phyloP scores from a whole-genome alignment of 1,284 basidiomycete species.

The Naganishia sp. region DNA sequence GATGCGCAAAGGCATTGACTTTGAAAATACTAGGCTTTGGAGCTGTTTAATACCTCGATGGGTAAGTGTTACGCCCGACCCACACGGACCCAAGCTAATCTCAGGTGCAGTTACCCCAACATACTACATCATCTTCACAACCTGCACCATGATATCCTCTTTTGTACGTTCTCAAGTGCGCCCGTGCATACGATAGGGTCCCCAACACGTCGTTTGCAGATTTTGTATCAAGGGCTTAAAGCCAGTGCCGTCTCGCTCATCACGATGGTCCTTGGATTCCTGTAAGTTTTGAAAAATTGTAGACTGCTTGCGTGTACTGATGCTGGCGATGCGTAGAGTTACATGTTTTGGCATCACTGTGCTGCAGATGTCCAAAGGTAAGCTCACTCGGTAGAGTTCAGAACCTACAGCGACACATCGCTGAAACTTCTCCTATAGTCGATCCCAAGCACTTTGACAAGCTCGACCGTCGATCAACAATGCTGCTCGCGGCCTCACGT shows the following conservation, averaged over 20 bases:
- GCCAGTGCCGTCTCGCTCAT: slow-evolving; percentile 74
- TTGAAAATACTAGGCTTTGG: slow-evolving; percentile 63
- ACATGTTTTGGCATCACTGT: slow-evolving; percentile 75
- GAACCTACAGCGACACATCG: background rate
- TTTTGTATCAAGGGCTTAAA: slow-evolving; percentile 87
- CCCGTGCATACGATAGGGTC: too few species aligned
- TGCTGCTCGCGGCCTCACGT: slow-evolving; percentile 76
- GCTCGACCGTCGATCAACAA: slow-evolving; percentile 80
- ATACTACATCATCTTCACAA: slow-evolving; percentile 71
- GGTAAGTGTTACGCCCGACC: slow-evolving; percentile 56
- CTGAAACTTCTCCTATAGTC: slow-evolving; percentile 73
- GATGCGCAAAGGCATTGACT: too few species aligned
- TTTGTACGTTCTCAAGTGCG: slow-evolving; percentile 58
- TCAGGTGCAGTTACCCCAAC: slow-evolving; percentile 62
- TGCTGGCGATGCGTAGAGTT: slow-evolving; percentile 31
- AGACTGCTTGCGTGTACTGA: background rate
- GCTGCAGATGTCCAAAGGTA: slow-evolving; percentile 87
- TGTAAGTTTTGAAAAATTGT: slow-evolving; percentile 52
- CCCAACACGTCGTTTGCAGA: slow-evolving; percentile 52
- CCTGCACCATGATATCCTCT: slow-evolving; percentile 83
- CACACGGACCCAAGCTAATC: background rate
- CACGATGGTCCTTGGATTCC: slow-evolving; percentile 85
- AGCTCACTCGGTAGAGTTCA: slow-evolving; percentile 29
- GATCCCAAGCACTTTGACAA: slow-evolving; percentile 69
- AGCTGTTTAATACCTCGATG: slow-evolving; percentile 89